These are phyloP conservation scores for Pneumocystis jirovecii DNA, from an alignment of 1,139 yeast genomes.

Conservation along the genomic window DNA sequence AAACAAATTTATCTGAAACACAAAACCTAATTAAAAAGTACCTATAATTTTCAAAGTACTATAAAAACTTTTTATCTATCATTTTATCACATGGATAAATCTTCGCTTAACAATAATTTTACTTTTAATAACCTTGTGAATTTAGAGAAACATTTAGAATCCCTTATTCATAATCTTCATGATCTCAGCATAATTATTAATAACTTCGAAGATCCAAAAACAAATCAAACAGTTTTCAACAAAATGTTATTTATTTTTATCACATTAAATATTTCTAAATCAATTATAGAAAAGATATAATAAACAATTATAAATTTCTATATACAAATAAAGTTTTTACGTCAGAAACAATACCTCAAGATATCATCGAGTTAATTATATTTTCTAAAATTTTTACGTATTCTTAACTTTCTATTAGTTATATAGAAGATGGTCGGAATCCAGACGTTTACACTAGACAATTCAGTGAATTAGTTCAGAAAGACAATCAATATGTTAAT, in stretches of 20 bases:
- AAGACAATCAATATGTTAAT: constrained; percentile 71
- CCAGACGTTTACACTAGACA: constrained; percentile 96
- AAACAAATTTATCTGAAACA: neutral
- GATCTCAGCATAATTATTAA: neutral
- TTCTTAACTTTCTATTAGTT: constrained; percentile 10
- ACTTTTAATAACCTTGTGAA: neutral
- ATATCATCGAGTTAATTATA: neutral
- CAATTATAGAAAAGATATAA: neutral
- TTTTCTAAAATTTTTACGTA: neutral
- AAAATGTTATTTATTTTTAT: neutral
- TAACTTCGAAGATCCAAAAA: neutral
- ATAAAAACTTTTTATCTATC: neutral
- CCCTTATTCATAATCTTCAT: neutral
- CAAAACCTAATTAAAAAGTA: neutral
- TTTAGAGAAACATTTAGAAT: neutral
- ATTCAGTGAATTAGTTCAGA: constrained; percentile 80
- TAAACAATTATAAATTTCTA: neutral
- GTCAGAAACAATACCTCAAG: neutral
- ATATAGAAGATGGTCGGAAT: constrained; percentile 89
- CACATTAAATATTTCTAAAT: neutral
- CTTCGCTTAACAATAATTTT: neutral
- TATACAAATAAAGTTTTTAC: neutral
- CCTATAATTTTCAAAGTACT: neutral
- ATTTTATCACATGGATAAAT: neutral
- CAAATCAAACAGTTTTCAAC: neutral